Evolutionary conservation across 306 rosid genomes (phyloP), one percentile per base, ranked within the genome.

Genomic region (Sesbania bispinosa): DNA sequence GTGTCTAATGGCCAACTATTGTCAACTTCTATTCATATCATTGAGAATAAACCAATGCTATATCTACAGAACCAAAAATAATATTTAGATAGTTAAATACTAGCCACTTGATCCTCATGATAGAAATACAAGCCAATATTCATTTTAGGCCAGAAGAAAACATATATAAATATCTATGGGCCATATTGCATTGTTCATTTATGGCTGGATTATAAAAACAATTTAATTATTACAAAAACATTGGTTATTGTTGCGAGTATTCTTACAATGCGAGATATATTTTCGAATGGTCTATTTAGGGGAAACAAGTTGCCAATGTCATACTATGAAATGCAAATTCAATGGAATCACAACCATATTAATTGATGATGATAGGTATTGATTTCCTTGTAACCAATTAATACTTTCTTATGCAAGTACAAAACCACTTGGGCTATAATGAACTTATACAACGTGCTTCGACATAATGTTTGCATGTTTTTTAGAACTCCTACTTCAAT

Each of bases 101-200:
- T 20, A 6, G 75, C 50, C 74, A 47, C 64, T 76, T 75, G 80
- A 30, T 84, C 90, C 80, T 86, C 87, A 58, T 82, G 96, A 58
- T 84, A 85, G 78, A 92, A 82, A 36, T 88, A 88, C 80, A 91
- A 83, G 57, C 93, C 92, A 4, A 91, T 87, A 73, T 59, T 20
- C 27, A 9, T 33, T 35, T 1, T 2, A 3, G 48, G 32, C 18
- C 10, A 61, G 10, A 58, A 35, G 23, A 61, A 61, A 35, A 36
- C 18, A 61, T 35, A 35, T 61, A 61, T 1, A 35, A 10, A 18
- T 36, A 38, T 35, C 10, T 10, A 4, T 11, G 13, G 27, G 27
- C 26, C 8, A 43, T 26, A 39, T 43, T 11, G 4, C 41, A 14
- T 42, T 64, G 14, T 64, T 4, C 26, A 43, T 5, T 45, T 23